These are phyloP conservation scores for Yamadazyma tumulicola DNA, from an alignment of 805 yeast genomes.

Conservation along the genomic window DNA sequence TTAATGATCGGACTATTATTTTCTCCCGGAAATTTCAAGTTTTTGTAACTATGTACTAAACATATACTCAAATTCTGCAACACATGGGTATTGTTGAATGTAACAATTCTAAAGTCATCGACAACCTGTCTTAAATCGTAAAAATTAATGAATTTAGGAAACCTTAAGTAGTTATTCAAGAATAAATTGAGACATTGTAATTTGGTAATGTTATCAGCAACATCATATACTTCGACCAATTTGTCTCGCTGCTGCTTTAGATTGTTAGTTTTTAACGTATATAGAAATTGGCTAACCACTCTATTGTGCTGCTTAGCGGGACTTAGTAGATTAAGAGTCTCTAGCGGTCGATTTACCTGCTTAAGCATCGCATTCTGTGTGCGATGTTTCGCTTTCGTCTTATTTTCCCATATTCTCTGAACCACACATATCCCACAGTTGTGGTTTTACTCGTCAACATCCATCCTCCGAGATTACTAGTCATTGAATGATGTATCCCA, in stretches of 20 bases:
- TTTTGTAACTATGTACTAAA: slow-evolving; percentile 8
- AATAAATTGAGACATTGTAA: slow-evolving; percentile 10
- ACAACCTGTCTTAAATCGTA: slow-evolving; percentile 8
- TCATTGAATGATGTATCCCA: too few relatives aligned
- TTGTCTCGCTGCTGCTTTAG: slow-evolving; percentile 1
- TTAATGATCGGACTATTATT: neutral
- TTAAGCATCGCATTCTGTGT: too few relatives aligned
- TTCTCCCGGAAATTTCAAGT: neutral
- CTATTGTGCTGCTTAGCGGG: neutral
- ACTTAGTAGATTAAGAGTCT: neutral
- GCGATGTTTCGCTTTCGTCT: too few relatives aligned
- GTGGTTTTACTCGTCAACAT: too few relatives aligned
- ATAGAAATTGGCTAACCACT: slow-evolving; percentile 1
- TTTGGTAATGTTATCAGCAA: slow-evolving; percentile 4
- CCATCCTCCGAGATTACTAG: too few relatives aligned
- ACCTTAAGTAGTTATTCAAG: slow-evolving; percentile 6
- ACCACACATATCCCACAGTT: too few relatives aligned
- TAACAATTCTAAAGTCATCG: slow-evolving; percentile 1
- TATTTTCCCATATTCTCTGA: too few relatives aligned
- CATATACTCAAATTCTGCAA: slow-evolving; percentile 4
- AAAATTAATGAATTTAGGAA: slow-evolving; percentile 9
- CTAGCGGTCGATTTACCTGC: neutral
- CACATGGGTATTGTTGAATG: slow-evolving; percentile 1
- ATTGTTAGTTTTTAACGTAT: slow-evolving; percentile 3
- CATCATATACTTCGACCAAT: neutral